phyloP scores from a whole-genome alignment of 2,329 filamentous ascomycete genomes.

The Lojkania enalia region DNA sequence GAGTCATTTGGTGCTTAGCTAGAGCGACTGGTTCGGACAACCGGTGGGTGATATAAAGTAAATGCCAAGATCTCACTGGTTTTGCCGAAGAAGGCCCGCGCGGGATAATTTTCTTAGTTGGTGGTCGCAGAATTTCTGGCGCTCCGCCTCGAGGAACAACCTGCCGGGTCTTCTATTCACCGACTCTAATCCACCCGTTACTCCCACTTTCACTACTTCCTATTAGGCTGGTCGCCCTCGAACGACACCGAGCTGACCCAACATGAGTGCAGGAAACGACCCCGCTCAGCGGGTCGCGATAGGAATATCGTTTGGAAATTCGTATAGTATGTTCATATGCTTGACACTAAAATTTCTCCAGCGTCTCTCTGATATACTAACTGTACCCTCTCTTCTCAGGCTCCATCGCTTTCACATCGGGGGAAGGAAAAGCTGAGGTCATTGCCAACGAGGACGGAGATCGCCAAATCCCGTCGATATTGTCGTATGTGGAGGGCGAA shows the following conservation, averaged over 20 bases:
- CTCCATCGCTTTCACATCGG: no score
- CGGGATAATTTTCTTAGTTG: conserved; percentile 3
- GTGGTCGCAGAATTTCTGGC: conserved; percentile 5
- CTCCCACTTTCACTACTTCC: no score
- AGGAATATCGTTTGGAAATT: conserved; percentile 97
- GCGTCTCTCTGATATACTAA: conserved; percentile 59
- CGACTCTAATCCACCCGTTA: no score
- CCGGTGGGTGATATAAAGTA: neutral
- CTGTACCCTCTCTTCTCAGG: neutral
- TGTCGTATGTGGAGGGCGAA: conserved; percentile 94
- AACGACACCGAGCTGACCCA: conserved; percentile 8
- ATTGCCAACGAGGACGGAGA: conserved; percentile 99
- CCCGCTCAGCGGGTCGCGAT: conserved; percentile 69
- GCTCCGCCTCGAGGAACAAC: neutral
- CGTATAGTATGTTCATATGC: no score
- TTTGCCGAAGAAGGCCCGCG: neutral
- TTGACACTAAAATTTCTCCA: no score
- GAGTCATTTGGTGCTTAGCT: no score
- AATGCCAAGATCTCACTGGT: conserved; percentile 7
- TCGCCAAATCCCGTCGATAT: conserved; percentile 91
- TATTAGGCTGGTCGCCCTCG: no score
- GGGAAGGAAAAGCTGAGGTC: conserved; percentile 93
- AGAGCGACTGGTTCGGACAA: neutral
- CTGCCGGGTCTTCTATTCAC: neutral
- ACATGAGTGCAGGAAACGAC: conserved; percentile 57